Conservation (phyloP, 176 grass and related monocot genomes). For the Canna indica region DNA sequence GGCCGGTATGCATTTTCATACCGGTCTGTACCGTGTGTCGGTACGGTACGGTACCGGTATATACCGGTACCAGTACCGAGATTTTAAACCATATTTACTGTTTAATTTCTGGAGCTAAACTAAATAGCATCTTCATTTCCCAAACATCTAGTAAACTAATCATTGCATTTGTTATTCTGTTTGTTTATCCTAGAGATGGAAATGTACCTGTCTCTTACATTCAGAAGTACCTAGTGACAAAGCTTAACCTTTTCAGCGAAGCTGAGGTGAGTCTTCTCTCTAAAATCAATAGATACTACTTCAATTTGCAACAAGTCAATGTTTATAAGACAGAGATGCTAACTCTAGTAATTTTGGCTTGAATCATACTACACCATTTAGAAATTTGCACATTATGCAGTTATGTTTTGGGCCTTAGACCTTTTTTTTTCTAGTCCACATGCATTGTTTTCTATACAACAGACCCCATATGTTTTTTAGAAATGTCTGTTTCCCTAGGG, state of each 20-base stretch:
- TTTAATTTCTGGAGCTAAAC: too few relatives aligned
- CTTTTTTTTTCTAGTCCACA: not conserved
- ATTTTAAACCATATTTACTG: too few relatives aligned
- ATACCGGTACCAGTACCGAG: too few relatives aligned
- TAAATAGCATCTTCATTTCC: not conserved
- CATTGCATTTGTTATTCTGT: conserved; percentile 5
- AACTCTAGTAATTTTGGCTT: not conserved
- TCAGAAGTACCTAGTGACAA: conserved; percentile 58
- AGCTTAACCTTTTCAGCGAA: conserved; percentile 62
- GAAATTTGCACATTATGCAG: too few relatives aligned
- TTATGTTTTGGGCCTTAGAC: too few relatives aligned
- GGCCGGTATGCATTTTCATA: too few relatives aligned
- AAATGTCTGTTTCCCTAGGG: too few relatives aligned
- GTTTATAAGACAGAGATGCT: not conserved
- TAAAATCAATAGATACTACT: not conserved
- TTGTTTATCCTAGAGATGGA: conserved; percentile 52
- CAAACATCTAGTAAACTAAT: not conserved
- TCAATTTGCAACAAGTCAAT: not conserved
- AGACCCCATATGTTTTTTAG: too few relatives aligned
- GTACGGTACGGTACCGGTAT: too few relatives aligned
- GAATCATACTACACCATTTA: not conserved
- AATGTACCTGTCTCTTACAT: conserved; percentile 52
- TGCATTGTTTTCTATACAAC: too few relatives aligned
- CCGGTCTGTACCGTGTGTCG: too few relatives aligned
- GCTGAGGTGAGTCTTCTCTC: conserved; percentile 47